Percentiles rank a stretch among this genome's conserved stretches.
Conservation (phyloP, 495 filamentous ascomycete genomes). For the Paragyromitra xinjiangensis region DNA sequence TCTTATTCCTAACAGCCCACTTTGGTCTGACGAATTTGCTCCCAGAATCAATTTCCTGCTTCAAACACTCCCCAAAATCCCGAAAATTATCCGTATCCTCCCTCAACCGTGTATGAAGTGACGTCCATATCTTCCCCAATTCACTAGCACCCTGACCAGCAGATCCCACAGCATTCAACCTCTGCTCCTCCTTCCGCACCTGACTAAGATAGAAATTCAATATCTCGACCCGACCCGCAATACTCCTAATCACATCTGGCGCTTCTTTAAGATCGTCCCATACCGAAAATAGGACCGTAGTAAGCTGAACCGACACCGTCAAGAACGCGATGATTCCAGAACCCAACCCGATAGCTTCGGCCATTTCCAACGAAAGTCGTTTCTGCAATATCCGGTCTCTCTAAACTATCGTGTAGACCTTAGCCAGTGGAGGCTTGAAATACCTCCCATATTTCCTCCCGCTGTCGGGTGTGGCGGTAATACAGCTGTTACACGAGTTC, state of each 20-base stretch:
- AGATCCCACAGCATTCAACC: neutral
- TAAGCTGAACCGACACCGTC: slow-evolving; percentile 17
- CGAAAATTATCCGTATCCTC: slow-evolving; percentile 7
- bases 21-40: neutral
- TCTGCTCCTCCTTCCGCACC: slow-evolving; percentile 13
- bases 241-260: slow-evolving; percentile 19
- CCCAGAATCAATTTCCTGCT: neutral
- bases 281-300: slow-evolving; percentile 3
- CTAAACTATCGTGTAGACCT: neutral
- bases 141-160: slow-evolving; percentile 3
- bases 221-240: neutral
- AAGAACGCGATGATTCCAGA: slow-evolving; percentile 30
- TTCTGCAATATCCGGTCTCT: neutral
- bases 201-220: slow-evolving; percentile 10
- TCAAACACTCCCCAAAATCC: slow-evolving; percentile 6
- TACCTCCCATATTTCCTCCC: neutral
- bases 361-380: slow-evolving; percentile 17
- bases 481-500: slow-evolving; percentile 11
- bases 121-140: slow-evolving; percentile 16
- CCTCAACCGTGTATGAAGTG: slow-evolving; percentile 3
- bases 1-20: slow-evolving; percentile 24
- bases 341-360: slow-evolving; percentile 20
- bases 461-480: neutral
- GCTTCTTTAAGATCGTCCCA: slow-evolving; percentile 25
- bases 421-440: neutral